A percentile compares a stretch with the other conserved stretches of the same genome.
Conservation (phyloP, 2,329 filamentous ascomycete genomes). For the Periconia sp. region DNA sequence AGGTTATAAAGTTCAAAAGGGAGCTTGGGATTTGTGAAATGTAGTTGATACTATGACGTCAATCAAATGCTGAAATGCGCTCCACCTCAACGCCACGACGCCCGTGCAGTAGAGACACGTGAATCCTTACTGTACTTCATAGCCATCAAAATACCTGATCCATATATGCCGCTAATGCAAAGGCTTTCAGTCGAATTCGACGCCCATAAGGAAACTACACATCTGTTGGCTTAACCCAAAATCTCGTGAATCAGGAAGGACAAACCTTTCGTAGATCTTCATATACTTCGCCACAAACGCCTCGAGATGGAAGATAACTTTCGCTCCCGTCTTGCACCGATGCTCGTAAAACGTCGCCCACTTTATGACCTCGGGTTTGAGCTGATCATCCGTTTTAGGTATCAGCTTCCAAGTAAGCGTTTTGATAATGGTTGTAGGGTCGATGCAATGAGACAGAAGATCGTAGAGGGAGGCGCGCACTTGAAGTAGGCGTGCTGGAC, state of each 20-base stretch:
- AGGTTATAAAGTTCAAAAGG: too few relatives aligned
- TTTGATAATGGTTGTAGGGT: slow-evolving; percentile 90
- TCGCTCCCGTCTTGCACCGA: slow-evolving; percentile 85
- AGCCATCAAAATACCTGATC: not conserved
- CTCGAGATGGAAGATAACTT: slow-evolving; percentile 97
- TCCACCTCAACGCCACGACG: too few relatives aligned
- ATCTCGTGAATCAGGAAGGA: slow-evolving; percentile 5
- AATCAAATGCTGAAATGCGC: too few relatives aligned
- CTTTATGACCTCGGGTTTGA: slow-evolving; percentile 91
- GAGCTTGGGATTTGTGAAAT: too few relatives aligned
- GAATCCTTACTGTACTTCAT: too few relatives aligned
- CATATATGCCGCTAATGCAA: not conserved
- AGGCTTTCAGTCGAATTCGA: slow-evolving; percentile 55
- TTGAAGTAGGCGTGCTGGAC: slow-evolving; percentile 84
- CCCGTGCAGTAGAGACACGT: too few relatives aligned
- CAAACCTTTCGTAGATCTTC: slow-evolving; percentile 89
- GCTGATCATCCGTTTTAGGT: slow-evolving; percentile 80
- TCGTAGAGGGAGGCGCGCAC: slow-evolving; percentile 97
- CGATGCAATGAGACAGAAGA: slow-evolving; percentile 95
- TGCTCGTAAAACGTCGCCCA: slow-evolving; percentile 99
- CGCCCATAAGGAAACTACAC: slow-evolving; percentile 71
- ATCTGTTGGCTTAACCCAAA: slow-evolving; percentile 4
- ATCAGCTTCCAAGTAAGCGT: slow-evolving; percentile 94
- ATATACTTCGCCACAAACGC: slow-evolving; percentile 99
- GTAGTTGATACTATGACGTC: too few relatives aligned